These are phyloP conservation scores for Epichloe uncinata DNA, from an alignment of 2,329 filamentous ascomycete genomes.

Conservation along the genomic window DNA sequence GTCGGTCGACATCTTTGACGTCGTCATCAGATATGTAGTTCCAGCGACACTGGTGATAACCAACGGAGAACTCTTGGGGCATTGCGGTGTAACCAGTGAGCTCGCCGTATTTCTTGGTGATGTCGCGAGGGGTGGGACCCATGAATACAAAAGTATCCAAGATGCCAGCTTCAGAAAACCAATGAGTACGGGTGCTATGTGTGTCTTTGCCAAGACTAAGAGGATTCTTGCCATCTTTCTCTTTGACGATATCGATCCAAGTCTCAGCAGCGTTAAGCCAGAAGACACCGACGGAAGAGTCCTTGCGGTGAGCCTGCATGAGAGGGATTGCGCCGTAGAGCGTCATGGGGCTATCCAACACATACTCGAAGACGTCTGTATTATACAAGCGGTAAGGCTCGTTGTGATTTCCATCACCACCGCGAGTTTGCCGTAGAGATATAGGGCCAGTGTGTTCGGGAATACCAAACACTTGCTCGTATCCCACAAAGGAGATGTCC, in stretches of 20 bases:
- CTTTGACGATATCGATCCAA: constrained; percentile 89
- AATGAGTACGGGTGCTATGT: constrained; percentile 79
- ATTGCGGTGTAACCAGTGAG: constrained; percentile 85
- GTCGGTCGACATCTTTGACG: constrained; percentile 89
- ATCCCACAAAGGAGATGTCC: constrained; percentile 85
- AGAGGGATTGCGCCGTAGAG: constrained; percentile 95
- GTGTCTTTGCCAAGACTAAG: constrained; percentile 56
- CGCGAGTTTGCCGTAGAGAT: constrained; percentile 80
- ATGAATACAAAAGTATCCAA: constrained; percentile 92
- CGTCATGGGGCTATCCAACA: constrained; percentile 95
- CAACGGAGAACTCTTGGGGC: constrained; percentile 84
- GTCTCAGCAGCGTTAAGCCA: constrained; percentile 97
- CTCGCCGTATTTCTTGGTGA: constrained; percentile 73
- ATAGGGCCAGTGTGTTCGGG: constrained; percentile 84
- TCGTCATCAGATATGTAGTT: constrained; percentile 97
- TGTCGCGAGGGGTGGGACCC: constrained; percentile 70
- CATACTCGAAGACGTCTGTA: constrained; percentile 93
- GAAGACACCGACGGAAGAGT: constrained; percentile 88
- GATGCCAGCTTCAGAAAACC: constrained; percentile 86
- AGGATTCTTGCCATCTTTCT: constrained; percentile 59
- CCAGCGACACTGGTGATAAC: constrained; percentile 96
- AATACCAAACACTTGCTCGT: constrained; percentile 86
- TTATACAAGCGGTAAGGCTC: constrained; percentile 96
- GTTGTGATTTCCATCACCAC: constrained; percentile 69
- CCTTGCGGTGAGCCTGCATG: constrained; percentile 93